phyloP scores from a whole-genome alignment of 176 grass and related monocot genomes.

The Miscanthus lutarioriparius region DNA sequence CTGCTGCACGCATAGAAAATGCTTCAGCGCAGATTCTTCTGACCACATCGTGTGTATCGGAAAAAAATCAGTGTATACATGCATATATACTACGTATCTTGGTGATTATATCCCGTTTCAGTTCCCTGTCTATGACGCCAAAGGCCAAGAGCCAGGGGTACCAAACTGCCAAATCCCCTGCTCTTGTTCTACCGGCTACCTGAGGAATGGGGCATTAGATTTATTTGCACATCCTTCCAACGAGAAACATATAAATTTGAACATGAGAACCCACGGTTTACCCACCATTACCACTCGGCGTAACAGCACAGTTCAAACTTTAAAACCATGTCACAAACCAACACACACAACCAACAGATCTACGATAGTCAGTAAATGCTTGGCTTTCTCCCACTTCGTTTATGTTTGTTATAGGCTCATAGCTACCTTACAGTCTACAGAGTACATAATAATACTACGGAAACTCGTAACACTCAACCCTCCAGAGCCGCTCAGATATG shows the following conservation, averaged over 20 bases:
- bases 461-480: background rate
- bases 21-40: background rate
- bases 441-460: background rate
- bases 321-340: background rate
- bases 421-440: background rate
- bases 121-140: no score
- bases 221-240: no score
- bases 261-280: background rate
- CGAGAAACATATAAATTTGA: no score
- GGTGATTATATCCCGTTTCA: no score
- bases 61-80: no score
- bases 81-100: no score
- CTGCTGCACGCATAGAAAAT: background rate
- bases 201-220: no score
- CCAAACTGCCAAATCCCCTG: no score
- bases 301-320: background rate
- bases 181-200: no score
- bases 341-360: background rate
- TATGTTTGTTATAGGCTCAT: background rate
- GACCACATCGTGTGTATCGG: background rate
- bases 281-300: background rate
- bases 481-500: slow-evolving; percentile 14
- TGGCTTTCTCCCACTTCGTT: background rate
- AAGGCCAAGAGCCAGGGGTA: no score
- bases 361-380: background rate